These are phyloP conservation scores for Colletotrichum simmondsii DNA, from an alignment of 2,329 filamentous ascomycete species.

Conservation along the genomic window DNA sequence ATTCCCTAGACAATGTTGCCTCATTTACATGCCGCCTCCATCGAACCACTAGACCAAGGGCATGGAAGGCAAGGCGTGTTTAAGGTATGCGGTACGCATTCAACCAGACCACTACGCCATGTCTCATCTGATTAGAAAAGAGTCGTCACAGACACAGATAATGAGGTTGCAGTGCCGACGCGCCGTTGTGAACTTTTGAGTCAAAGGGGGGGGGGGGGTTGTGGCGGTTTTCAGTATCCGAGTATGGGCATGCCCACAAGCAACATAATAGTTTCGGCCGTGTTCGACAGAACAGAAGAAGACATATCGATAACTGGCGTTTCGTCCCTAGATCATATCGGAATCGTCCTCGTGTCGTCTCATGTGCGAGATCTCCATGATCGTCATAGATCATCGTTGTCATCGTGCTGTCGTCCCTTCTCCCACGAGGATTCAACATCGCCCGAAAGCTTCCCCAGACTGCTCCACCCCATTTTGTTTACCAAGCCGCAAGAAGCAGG, in stretches of 20 bases:
- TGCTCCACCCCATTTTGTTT: background rate
- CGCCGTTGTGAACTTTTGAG: background rate
- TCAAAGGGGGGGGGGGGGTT: no score
- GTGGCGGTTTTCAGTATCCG: background rate
- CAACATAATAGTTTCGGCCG: background rate
- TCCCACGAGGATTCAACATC: slow-evolving; percentile 11
- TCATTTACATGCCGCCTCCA: slow-evolving; percentile 17
- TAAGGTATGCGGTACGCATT: background rate
- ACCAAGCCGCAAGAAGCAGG: background rate
- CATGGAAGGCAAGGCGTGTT: background rate
- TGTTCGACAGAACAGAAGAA: slow-evolving; percentile 4
- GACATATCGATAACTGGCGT: slow-evolving; percentile 3
- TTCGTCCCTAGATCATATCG: slow-evolving; percentile 14
- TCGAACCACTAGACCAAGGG: background rate
- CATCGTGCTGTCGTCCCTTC: slow-evolving; percentile 16
- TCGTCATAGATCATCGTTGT: slow-evolving; percentile 24
- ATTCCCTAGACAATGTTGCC: slow-evolving; percentile 4
- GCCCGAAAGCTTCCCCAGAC: slow-evolving; percentile 24
- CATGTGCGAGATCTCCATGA: slow-evolving; percentile 12
- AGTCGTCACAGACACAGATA: background rate
- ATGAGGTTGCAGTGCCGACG: slow-evolving; percentile 3
- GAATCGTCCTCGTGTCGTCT: slow-evolving; percentile 18
- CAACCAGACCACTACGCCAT: slow-evolving; percentile 10
- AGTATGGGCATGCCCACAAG: slow-evolving; percentile 3
- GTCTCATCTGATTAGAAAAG: slow-evolving; percentile 21